phyloP scores from a whole-genome alignment of 441 rosid genomes.

The Arabidopsis lyrata region DNA sequence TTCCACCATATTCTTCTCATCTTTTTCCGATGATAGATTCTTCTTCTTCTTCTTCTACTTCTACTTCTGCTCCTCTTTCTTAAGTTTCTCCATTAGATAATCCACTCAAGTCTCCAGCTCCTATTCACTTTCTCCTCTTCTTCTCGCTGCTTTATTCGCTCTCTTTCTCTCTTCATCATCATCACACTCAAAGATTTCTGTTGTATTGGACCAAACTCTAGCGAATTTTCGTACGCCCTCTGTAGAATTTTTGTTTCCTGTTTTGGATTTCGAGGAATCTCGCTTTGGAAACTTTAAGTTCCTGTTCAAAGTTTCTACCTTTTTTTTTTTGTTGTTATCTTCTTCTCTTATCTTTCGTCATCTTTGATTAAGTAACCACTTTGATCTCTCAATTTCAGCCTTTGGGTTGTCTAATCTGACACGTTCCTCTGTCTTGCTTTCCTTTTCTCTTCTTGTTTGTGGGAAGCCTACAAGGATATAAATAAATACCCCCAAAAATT shows the following conservation, averaged over 20 bases:
- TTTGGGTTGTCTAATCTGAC: slow-evolving; percentile 41
- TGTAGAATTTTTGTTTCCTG: slow-evolving; percentile 21
- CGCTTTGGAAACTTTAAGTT: slow-evolving; percentile 28
- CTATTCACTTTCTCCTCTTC: slow-evolving; percentile 25
- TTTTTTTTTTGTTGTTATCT: neutral
- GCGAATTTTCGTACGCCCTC: neutral
- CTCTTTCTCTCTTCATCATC: slow-evolving; percentile 17
- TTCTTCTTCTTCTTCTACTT: slow-evolving; percentile 40
- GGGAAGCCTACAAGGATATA: slow-evolving; percentile 43
- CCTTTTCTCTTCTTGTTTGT: slow-evolving; percentile 23
- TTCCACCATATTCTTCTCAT: slow-evolving; percentile 60
- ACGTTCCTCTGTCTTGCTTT: slow-evolving; percentile 46
- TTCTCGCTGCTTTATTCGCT: slow-evolving; percentile 16
- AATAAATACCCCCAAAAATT: slow-evolving; percentile 19
- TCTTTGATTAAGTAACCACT: slow-evolving; percentile 32
- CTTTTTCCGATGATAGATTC: slow-evolving; percentile 48
- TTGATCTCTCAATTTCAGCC: slow-evolving; percentile 30
- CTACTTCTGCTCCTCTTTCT: slow-evolving; percentile 44
- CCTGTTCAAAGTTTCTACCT: slow-evolving; percentile 28
- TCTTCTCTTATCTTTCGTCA: slow-evolving; percentile 32
- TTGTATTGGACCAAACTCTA: slow-evolving; percentile 40
- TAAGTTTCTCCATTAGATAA: slow-evolving; percentile 45
- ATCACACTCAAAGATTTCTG: slow-evolving; percentile 20
- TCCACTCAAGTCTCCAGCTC: slow-evolving; percentile 49
- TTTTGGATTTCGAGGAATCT: slow-evolving; percentile 42